Conservation (phyloP, 1,284 basidiomycete species). For the Ustilago hordei region DNA sequence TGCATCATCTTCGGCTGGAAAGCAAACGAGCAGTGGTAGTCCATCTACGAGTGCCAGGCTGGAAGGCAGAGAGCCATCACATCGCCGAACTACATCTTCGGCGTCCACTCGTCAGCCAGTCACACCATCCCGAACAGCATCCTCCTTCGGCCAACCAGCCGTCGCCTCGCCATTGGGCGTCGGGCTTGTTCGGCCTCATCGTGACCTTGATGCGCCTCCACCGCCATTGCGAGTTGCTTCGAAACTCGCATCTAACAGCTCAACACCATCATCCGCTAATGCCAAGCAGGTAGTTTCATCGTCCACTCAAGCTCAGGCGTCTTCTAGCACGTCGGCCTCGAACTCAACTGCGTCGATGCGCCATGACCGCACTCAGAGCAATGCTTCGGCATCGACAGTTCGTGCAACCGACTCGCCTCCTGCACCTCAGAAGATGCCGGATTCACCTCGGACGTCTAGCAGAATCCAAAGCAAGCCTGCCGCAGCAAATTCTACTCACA, state of each 20-base stretch:
- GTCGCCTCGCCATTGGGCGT: slow-evolving; percentile 28
- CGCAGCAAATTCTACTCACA: not conserved
- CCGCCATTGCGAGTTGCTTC: slow-evolving; percentile 45
- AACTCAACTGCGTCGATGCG: slow-evolving; percentile 3
- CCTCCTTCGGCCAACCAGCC: slow-evolving; percentile 20
- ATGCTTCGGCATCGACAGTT: slow-evolving; percentile 20
- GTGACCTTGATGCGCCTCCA: slow-evolving; percentile 40
- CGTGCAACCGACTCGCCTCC: slow-evolving; percentile 13
- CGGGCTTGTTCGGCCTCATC: slow-evolving; percentile 24
- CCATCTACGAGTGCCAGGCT: not conserved
- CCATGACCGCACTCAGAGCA: slow-evolving; percentile 25
- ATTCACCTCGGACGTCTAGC: slow-evolving; percentile 21
- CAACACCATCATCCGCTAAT: not conserved
- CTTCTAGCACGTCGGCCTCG: slow-evolving; percentile 2
- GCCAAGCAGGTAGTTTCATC: not conserved
- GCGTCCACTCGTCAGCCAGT: slow-evolving; percentile 16
- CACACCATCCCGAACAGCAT: slow-evolving; percentile 9
- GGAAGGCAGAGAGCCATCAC: slow-evolving; percentile 4
- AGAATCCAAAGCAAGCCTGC: slow-evolving; percentile 7
- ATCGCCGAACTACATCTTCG: slow-evolving; percentile 7
- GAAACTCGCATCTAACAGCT: slow-evolving; percentile 22
- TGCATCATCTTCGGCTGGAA: not conserved
- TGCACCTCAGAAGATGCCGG: slow-evolving; percentile 28
- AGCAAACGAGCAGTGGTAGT: not conserved
- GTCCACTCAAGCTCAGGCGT: not conserved